Evolutionary conservation across 805 yeast species (phyloP).

Genomic region (Candida ovalis): DNA sequence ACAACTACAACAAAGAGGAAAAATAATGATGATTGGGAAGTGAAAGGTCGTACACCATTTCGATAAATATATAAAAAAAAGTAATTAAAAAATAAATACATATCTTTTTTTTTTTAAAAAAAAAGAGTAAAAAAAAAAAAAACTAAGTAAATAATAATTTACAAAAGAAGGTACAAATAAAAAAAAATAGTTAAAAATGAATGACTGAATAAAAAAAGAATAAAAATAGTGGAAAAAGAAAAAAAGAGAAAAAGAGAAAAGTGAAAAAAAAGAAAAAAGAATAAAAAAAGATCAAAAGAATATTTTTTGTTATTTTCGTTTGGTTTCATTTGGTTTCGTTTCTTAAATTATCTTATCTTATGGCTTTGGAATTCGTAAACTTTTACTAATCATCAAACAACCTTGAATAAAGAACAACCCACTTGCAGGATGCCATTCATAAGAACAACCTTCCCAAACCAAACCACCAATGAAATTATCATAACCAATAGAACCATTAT

Average conservation of each 20-base stretch:
- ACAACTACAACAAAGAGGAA: background rate
- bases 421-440: slow-evolving; percentile 74
- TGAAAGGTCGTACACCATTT: slow-evolving; percentile 18
- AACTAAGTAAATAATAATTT: background rate
- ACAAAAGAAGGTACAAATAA: background rate
- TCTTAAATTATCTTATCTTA: no score
- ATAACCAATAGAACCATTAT: slow-evolving; percentile 37
- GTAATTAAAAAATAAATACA: background rate
- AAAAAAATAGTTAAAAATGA: no score
- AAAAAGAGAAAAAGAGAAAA: background rate
- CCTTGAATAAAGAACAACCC: slow-evolving; percentile 73
- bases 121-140: background rate
- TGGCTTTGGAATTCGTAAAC: slow-evolving; percentile 87
- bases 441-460: slow-evolving; percentile 46
- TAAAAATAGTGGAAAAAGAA: background rate
- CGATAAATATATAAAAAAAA: slow-evolving; percentile 7
- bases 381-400: slow-evolving; percentile 86
- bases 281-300: no score
- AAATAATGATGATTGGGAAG: background rate
- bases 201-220: background rate
- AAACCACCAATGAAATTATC: slow-evolving; percentile 63
- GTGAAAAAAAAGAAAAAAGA: background rate
- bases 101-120: background rate
- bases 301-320: no score
- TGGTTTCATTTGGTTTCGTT: no score